phyloP scores from a whole-genome alignment of 768 basidiomycete species.

The Porpolomopsis calyptriformis region DNA sequence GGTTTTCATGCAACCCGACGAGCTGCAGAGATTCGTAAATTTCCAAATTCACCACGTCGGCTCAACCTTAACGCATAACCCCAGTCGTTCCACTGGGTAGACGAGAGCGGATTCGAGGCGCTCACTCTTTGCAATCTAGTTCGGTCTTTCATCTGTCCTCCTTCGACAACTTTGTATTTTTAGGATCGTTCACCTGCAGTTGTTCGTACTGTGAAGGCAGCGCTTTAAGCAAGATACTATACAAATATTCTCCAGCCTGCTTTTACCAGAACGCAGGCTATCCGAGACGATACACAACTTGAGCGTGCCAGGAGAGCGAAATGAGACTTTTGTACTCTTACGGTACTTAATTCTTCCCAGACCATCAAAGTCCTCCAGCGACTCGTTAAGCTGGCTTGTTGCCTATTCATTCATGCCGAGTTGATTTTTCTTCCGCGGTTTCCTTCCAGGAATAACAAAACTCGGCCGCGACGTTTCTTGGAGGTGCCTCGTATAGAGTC shows the following conservation, averaged over 20 bases:
- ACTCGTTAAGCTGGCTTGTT: constrained; percentile 48
- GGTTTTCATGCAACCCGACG: constrained; percentile 73
- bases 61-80: constrained; percentile 66
- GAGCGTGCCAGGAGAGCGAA: neutral
- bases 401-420: constrained; percentile 63
- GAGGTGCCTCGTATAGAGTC: constrained; percentile 76
- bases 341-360: no score
- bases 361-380: constrained; percentile 84
- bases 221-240: no score
- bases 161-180: neutral
- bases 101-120: neutral
- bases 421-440: constrained; percentile 35
- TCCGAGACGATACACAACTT: no score
- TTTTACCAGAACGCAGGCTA: neutral
- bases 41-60: constrained; percentile 79
- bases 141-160: neutral
- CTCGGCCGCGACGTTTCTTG: constrained; percentile 36
- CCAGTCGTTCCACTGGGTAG: constrained; percentile 41
- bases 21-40: constrained; percentile 75
- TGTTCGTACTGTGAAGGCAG: no score
- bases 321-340: no score
- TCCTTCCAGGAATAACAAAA: constrained; percentile 22
- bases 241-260: neutral
- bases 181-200: neutral
- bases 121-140: neutral